These are phyloP conservation scores for Podospora comata DNA, from an alignment of 495 filamentous ascomycete genomes.

Conservation along the genomic window DNA sequence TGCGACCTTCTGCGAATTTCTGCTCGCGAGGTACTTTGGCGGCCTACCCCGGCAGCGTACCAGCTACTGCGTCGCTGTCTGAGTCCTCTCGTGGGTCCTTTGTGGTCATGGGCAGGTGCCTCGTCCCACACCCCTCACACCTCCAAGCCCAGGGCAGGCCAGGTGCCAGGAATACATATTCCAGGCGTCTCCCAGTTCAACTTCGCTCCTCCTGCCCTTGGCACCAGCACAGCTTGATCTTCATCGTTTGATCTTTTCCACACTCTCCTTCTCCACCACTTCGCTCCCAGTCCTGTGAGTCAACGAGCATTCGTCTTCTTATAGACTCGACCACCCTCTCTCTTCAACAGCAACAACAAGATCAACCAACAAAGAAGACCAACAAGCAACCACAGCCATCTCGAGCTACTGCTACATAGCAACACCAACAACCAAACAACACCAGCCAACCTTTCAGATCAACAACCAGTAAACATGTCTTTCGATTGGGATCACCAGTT, in stretches of 20 bases:
- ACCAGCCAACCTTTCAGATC: constrained; percentile 20
- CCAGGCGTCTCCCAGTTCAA: constrained; percentile 32
- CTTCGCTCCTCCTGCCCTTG: constrained; percentile 22
- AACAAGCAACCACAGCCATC: constrained; percentile 11
- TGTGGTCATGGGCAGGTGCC: constrained; percentile 38
- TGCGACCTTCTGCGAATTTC: constrained; percentile 4
- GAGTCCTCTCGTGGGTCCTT: constrained; percentile 32
- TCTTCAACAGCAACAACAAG: constrained; percentile 12
- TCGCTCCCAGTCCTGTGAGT: constrained; percentile 25
- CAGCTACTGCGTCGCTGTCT: constrained; percentile 30
- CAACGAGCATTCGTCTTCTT: constrained; percentile 26
- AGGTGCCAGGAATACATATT: constrained; percentile 32
- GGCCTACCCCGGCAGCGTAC: constrained; percentile 22
- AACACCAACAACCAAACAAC: constrained; percentile 11
- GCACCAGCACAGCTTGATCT: constrained; percentile 28
- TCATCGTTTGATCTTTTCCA: constrained; percentile 22
- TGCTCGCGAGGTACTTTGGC: constrained; percentile 17
- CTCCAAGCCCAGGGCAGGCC: constrained; percentile 27
- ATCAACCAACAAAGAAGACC: constrained; percentile 12
- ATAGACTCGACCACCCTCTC: constrained; percentile 23
- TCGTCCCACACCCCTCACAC: constrained; percentile 23
- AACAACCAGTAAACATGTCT: constrained; percentile 43
- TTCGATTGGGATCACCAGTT: constrained; percentile 88
- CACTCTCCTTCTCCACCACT: constrained; percentile 28
- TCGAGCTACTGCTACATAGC: constrained; percentile 1